These are phyloP conservation scores for Scleromitrula shiraiana DNA, from an alignment of 2,329 filamentous ascomycete genomes.

Conservation along the genomic window DNA sequence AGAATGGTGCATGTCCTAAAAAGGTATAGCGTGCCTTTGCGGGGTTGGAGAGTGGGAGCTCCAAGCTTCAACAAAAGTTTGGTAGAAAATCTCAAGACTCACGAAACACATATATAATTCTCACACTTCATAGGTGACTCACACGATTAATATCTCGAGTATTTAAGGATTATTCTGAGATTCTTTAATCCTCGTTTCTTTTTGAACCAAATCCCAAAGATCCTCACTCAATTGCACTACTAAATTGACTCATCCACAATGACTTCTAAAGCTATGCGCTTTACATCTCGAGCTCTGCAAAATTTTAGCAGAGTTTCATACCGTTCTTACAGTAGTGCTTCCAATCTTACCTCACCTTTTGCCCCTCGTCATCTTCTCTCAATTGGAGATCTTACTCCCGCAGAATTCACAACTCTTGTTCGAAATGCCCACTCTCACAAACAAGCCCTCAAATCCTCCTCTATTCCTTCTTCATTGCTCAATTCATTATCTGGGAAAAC, in stretches of 20 bases:
- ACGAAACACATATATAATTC: no score
- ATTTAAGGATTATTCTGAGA: background rate
- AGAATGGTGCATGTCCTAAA: no score
- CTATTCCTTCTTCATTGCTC: slow-evolving; percentile 50
- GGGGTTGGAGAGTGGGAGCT: no score
- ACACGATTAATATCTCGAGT: no score
- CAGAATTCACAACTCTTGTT: slow-evolving; percentile 74
- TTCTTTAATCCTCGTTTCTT: background rate
- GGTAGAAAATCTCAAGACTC: no score
- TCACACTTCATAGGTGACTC: no score
- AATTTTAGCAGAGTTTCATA: slow-evolving; percentile 17
- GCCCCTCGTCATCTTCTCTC: slow-evolving; percentile 82
- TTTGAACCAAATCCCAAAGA: background rate
- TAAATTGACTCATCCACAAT: slow-evolving; percentile 2
- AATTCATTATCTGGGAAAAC: slow-evolving; percentile 65
- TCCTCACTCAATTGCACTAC: background rate
- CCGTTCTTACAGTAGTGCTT: slow-evolving; percentile 20
- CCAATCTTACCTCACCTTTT: slow-evolving; percentile 36
- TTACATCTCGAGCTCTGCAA: slow-evolving; percentile 14
- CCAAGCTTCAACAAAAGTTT: no score
- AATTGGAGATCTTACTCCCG: slow-evolving; percentile 73
- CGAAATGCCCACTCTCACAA: slow-evolving; percentile 76
- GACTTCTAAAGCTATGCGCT: background rate
- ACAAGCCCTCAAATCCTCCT: slow-evolving; percentile 62
- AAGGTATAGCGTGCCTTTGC: no score